Evolutionary conservation across 2,329 filamentous ascomycete genomes (phyloP), one percentile per base, ranked within the genome.

Genomic region (Paecilomyces formosus): DNA sequence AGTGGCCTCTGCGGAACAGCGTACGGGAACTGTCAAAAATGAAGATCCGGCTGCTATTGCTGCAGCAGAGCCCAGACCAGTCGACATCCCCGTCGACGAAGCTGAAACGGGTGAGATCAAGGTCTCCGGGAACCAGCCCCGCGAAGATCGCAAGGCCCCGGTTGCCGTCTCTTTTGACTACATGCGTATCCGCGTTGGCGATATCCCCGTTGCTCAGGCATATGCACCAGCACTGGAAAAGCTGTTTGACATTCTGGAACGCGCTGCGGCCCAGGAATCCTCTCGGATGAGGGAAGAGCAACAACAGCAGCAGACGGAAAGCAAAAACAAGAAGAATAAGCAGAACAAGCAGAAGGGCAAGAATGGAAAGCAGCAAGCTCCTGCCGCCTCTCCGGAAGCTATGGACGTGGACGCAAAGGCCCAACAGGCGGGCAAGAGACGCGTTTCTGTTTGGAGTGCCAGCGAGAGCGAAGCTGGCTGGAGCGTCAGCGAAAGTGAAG

Each of bases 141-240:
- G 31, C 52, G 12, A 58, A 31, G 24, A 31, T 13, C 53, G 59
- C 49, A 74, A 81, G 60, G 79, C 84, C 72, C 83, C 83, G 54
- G 76, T 86, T 45, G 78, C 79, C 22, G 77, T 85, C 12, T 83
- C 84, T 0, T 87, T 86, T 64, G 85, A 88, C 68, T 84, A 85
- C 61, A 86, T 88, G 84, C 78, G 81, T 3, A 76, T 87, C 61
- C 81, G 79, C 64, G 78, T 87, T 13, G 78, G 81, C 15, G 83
- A 87, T 60, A 82, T 87, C 49, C 76, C 79, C 22, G 70, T 82
- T 62, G 73, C 85, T 60, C 81, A 85, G 64, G 79, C 79, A 26
- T 84, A 82, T 66, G 81, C 81, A 13, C 82, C 82, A 0, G 82
- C 82, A 9, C 64, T 86, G 56, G 78, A 81, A 59, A 78, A 78